Evolutionary conservation across 1,284 basidiomycete species (phyloP), one percentile per base, ranked within the genome.

Genomic region (Microstroma glucosiphilum): DNA sequence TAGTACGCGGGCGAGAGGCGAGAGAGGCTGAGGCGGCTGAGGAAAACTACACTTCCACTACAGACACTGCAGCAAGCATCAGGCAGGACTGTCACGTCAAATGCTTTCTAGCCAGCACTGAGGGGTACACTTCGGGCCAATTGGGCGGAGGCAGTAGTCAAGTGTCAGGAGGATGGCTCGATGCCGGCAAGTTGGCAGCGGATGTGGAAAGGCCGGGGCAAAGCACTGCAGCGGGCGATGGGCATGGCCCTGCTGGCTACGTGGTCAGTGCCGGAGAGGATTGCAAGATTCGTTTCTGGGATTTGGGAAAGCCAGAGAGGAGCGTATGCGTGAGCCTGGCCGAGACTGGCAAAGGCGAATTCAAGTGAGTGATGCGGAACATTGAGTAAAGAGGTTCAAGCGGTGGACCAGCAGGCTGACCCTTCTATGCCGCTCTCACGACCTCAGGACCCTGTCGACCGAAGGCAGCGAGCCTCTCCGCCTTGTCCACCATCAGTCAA

Each of bases 231-330:
- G 23, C 40, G 25, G 17, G 49, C 11, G 51, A 23, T 43, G 61
- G 61, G 12, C 41, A 42, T n/a, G 66, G 69, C 8, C 71, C 72
- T 68, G 82, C 56, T 23, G 91, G 90, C 0, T 93, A 87, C 74
- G 83, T 91, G 79, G 81, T 92, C 43, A 89, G 84, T 48, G 90
- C 87, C 0, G 92, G 90, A 0, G 88, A 90, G 67, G 91, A 94
- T 76, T 84, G 87, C 46, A 86, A 85, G 70, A 82, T 94, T 54
- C 84, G 89, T 9, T 83, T 91, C 65, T 92, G 90, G 90, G 90
- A 94, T 78, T 80, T 94, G 56, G 79, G 73, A 6, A 64, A 83
- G 67, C 79, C 86, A 25, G 89, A 91, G 65, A 89, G 59, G 78
- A 82, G 53, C 15, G 46, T 64, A 0, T 65, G 63, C 1, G 62